Evolutionary conservation across 345 rosid species (phyloP), one percentile per base, ranked within the genome.

Genomic region (Brassica cretica): DNA sequence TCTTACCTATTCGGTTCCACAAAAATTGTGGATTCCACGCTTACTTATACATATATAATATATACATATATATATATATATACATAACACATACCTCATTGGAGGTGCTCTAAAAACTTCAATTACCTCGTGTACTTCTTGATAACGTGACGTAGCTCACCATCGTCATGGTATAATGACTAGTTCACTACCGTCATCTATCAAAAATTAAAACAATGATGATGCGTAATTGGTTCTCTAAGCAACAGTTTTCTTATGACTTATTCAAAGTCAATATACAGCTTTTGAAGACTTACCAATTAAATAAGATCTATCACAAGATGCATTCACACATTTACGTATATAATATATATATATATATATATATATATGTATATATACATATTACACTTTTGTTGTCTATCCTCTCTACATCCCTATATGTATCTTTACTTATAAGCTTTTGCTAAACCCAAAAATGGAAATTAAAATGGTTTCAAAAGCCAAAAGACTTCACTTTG

Each of bases 401-500:
- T 14, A 21, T 24, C 49, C 16, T 60, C 51, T 68, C 8, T 76
- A 21, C 46, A 33, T 33, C 29, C 11, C 1, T 56, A 14, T 35
- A 27, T 75, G 19, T 67, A 16, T 64, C 29, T 68, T 25, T 66
- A 39, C 41, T 29, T 68, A 27, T 56, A 71, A 49, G 24, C 14
- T 16, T 25, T 73, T 60, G 14, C 25, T 63, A 53, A 77, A 55
- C 63, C 51, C 41, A 51, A 59, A 41, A 74, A 68, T 56, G 64
- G 27, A 59, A 58, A 44, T 71, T 5, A 63, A 27, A 39, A 71
- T 83, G 81, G 82, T 76, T 55, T 79, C 85, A 39, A 68, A 62
- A 14, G 16, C 82, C 8, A 63, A 55, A 60, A 75, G 71, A 10
- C 86, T 85, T 78, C 96, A 92, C 84, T 87, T 91, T 76, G 83